Evolutionary conservation across 371 early-diverging fungal species (phyloP).

Genomic region (Rhizopus delemar): DNA sequence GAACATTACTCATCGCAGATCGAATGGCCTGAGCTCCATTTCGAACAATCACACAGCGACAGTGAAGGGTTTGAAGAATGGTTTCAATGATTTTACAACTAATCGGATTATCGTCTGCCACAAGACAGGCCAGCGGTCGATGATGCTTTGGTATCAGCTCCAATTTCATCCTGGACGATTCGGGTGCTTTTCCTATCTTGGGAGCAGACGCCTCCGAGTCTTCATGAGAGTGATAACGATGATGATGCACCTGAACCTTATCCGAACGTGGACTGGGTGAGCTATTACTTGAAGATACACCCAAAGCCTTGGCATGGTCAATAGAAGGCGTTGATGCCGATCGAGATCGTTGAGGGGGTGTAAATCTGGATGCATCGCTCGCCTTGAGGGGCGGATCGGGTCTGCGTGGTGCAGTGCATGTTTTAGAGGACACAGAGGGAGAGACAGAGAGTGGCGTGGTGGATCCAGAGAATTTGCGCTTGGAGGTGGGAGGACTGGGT

Average conservation of each 20-base stretch:
- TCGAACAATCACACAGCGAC: conserved; percentile 78
- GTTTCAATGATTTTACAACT: conserved; percentile 86
- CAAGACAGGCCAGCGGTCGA: conserved; percentile 55
- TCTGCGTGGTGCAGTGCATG: too few species aligned
- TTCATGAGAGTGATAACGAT: background rate
- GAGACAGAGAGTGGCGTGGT: too few species aligned
- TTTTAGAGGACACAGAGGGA: too few species aligned
- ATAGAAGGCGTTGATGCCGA: conserved; percentile 8
- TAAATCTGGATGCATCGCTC: too few species aligned
- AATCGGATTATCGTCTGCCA: conserved; percentile 92
- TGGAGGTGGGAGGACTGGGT: background rate
- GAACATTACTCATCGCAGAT: conserved; percentile 83
- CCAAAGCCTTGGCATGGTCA: background rate
- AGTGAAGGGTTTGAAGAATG: conserved; percentile 70
- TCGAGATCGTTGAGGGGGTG: background rate
- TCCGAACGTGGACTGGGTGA: background rate
- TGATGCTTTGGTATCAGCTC: conserved; percentile 5
- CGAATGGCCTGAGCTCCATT: conserved; percentile 92
- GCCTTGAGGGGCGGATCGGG: too few species aligned
- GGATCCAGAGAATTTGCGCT: too few species aligned
- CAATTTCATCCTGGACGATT: background rate
- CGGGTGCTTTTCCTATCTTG: background rate
- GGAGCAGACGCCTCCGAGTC: background rate
- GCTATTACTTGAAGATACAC: background rate
- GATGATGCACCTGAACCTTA: background rate